These are phyloP conservation scores for Naganishia liquefaciens DNA, from an alignment of 1,284 basidiomycete genomes.

Conservation along the genomic window DNA sequence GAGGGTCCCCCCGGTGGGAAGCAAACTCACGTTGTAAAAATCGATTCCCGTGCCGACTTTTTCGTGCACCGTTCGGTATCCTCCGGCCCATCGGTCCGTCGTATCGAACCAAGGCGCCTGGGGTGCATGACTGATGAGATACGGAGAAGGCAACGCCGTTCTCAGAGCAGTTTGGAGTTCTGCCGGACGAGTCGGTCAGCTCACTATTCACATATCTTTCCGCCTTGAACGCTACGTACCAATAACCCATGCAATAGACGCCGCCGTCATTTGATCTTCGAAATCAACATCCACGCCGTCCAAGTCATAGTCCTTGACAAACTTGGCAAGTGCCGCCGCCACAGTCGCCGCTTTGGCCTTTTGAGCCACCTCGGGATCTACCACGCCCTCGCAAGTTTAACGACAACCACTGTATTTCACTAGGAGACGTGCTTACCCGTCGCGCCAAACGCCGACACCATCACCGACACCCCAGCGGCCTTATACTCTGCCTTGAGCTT, in stretches of 20 bases:
- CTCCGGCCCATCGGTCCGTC: constrained; percentile 38
- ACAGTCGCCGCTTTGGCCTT: constrained; percentile 47
- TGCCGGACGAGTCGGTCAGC: too few relatives aligned
- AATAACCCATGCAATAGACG: constrained; percentile 46
- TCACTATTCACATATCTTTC: too few relatives aligned
- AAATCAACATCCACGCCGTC: constrained; percentile 60
- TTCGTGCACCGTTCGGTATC: constrained; percentile 45
- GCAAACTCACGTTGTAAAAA: constrained; percentile 36
- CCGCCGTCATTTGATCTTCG: constrained; percentile 50
- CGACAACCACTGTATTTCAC: background rate
- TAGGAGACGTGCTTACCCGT: constrained; percentile 39
- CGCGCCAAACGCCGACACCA: constrained; percentile 56
- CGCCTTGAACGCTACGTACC: constrained; percentile 28
- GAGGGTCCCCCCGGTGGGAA: too few relatives aligned
- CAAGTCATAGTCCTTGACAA: constrained; percentile 53
- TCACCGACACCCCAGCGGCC: constrained; percentile 54
- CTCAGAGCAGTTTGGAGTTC: constrained; percentile 49
- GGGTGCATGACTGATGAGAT: constrained; percentile 49
- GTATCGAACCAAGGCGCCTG: constrained; percentile 50
- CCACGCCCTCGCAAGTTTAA: background rate
- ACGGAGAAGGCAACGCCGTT: constrained; percentile 45
- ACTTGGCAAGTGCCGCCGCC: constrained; percentile 49
- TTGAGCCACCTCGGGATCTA: constrained; percentile 7
- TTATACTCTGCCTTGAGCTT: constrained; percentile 50
- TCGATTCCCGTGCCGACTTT: constrained; percentile 45